Evolutionary conservation across 2,329 filamentous ascomycete genomes (phyloP), one percentile per base, ranked within the genome.

Genomic region (Rutstroemia sp.): DNA sequence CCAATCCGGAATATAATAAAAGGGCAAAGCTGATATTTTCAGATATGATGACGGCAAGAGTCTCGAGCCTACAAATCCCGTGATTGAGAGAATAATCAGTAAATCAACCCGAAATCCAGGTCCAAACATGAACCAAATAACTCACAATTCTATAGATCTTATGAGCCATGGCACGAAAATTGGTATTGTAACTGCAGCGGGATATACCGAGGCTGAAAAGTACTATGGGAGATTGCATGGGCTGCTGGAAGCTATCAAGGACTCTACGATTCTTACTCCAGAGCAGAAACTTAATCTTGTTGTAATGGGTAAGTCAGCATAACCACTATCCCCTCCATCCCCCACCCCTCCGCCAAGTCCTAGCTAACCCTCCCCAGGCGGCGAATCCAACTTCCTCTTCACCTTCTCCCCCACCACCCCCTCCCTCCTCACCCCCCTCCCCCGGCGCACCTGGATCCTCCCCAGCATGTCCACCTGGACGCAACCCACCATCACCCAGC

Each of bases 321-420:
- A 10, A 12, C 17, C 21, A 46, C n/a, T 46, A 12, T 51, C 25
- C 8, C 34, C 42, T 19, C 2, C 14, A 23, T 42, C 17, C 5
- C 37, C 6, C 6, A 34, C 3, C 14, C 48, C 46, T 17, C 5
- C n/a, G 1, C 27, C 12, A 5, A 12, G 10, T 53, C 7, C 46
- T 45, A 57, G 55, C 54, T 23, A 23, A 53, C 48, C 48, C 27
- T 19, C 54, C 27, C 27, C 10, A 70, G 68, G 94, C 61, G 94
- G 94, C 55, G 94, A 99, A 73, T 90, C 89, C 58, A 97, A 95
- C 74, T 99, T 95, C 71, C 84, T 97, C 52, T 96, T 97, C 73
- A 84, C 84, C 51, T 96, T 88, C 73, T 80, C 84, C 58, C 74
- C 79, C 0, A 72, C 75, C 10, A 83, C 84, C 0, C 81, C 84